Percentiles rank a stretch among this genome's conserved stretches.
Evolutionary conservation across 2,329 filamentous ascomycete genomes (phyloP).

Genomic region (Epichloe glyceriae): DNA sequence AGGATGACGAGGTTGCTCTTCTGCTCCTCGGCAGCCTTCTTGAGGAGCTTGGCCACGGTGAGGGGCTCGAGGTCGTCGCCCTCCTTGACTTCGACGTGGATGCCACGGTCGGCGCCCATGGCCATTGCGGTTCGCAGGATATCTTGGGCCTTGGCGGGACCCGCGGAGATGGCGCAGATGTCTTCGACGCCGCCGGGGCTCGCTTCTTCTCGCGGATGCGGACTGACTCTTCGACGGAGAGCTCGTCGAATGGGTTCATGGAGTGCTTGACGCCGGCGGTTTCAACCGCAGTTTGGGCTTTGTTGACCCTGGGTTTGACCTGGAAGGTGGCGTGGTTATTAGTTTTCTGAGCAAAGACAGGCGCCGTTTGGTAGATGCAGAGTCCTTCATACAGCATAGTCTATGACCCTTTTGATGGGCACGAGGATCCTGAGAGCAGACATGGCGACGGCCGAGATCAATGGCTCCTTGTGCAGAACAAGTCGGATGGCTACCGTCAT

Average conservation of each 20-base stretch:
- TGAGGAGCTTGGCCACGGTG: conserved; percentile 80
- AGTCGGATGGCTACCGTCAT: neutral
- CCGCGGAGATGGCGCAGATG: conserved; percentile 81
- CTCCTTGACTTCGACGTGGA: conserved; percentile 74
- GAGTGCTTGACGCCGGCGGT: conserved; percentile 89
- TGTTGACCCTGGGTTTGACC: conserved; percentile 60
- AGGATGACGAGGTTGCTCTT: conserved; percentile 84
- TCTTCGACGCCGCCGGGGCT: conserved; percentile 66
- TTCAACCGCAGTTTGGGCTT: conserved; percentile 73
- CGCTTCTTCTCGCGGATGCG: conserved; percentile 80
- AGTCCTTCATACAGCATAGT: conserved; percentile 55
- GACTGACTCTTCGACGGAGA: conserved; percentile 92
- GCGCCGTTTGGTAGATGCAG: neutral
- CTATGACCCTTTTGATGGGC: conserved; percentile 73
- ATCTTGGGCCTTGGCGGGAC: conserved; percentile 77
- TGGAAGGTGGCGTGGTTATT: conserved; percentile 14
- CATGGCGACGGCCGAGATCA: conserved; percentile 27
- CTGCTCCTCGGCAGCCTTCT: conserved; percentile 67
- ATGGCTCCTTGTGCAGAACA: conserved; percentile 1
- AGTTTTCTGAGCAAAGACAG: neutral
- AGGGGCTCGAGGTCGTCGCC: conserved; percentile 74
- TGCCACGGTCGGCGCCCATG: conserved; percentile 87
- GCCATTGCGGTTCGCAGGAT: conserved; percentile 93
- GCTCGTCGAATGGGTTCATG: conserved; percentile 98
- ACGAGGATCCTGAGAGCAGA: conserved; percentile 62